Percentiles rank a stretch among this genome's conserved stretches.
Conservation (phyloP, 2,329 filamentous ascomycete genomes). For the Verticillium klebahnii region DNA sequence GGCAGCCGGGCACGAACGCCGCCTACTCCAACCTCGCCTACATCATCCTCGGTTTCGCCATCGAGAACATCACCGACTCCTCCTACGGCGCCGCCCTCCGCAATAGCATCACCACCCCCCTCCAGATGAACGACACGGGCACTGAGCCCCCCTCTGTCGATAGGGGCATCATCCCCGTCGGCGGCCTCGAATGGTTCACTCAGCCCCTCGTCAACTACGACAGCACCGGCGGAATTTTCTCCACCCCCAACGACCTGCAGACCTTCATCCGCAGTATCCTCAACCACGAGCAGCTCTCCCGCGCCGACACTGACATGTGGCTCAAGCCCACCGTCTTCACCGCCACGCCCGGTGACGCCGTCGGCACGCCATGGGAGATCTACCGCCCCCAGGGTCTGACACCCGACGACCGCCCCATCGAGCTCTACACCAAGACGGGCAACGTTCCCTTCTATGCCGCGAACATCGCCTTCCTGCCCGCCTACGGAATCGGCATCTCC, state of each 20-base stretch:
- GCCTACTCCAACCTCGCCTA: slow-evolving; percentile 18
- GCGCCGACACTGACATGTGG: slow-evolving; percentile 36
- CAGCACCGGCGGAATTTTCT: slow-evolving; percentile 38
- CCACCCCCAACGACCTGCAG: slow-evolving; percentile 35
- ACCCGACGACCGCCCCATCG: slow-evolving; percentile 21
- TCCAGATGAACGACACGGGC: slow-evolving; percentile 36
- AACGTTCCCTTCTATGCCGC: slow-evolving; percentile 25
- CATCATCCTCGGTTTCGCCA: slow-evolving; percentile 14
- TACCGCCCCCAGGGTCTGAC: slow-evolving; percentile 23
- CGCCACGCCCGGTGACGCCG: slow-evolving; percentile 27
- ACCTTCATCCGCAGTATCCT: slow-evolving; percentile 36
- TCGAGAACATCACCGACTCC: slow-evolving; percentile 15
- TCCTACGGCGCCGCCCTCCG: slow-evolving; percentile 22
- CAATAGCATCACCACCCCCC: slow-evolving; percentile 33
- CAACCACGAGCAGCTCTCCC: slow-evolving; percentile 30
- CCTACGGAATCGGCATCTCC: slow-evolving; percentile 28
- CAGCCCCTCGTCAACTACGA: slow-evolving; percentile 26
- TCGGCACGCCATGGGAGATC: slow-evolving; percentile 31
- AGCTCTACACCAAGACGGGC: slow-evolving; percentile 28
- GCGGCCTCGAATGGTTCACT: slow-evolving; percentile 29
- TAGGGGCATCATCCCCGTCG: slow-evolving; percentile 24
- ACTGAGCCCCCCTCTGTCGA: slow-evolving; percentile 24
- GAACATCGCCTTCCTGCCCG: slow-evolving; percentile 28
- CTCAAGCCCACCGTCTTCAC: slow-evolving; percentile 38
- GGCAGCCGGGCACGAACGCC: slow-evolving; percentile 11